Conservation (phyloP, 345 rosid genomes). For the Heritiera fomes region DNA sequence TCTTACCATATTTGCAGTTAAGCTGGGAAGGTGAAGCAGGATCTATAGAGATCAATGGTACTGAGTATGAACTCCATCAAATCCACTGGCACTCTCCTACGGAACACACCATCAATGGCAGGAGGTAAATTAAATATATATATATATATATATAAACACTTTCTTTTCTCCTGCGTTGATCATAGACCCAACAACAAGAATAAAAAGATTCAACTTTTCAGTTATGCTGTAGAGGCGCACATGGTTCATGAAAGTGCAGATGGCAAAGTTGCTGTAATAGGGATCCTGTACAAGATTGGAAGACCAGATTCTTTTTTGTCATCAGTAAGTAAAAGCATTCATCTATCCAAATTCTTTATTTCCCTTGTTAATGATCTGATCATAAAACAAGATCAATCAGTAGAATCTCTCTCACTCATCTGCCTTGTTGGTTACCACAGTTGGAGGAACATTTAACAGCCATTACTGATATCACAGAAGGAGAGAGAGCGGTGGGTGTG, state of each 20-base stretch:
- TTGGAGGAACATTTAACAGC: conserved; percentile 37
- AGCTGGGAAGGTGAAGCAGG: conserved; percentile 56
- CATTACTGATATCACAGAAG: conserved; percentile 31
- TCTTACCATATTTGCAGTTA: conserved; percentile 37
- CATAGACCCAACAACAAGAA: background rate
- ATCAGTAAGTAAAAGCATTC: conserved; percentile 38
- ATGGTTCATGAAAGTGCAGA: conserved; percentile 69
- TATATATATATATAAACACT: no score
- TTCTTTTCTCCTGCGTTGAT: background rate
- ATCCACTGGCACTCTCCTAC: conserved; percentile 69
- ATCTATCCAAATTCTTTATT: no score
- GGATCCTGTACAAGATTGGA: conserved; percentile 69
- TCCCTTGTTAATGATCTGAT: background rate
- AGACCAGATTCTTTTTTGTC: conserved; percentile 62
- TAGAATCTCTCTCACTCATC: background rate
- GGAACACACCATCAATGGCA: conserved; percentile 55
- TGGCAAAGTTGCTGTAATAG: conserved; percentile 66
- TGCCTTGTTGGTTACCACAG: conserved; percentile 26
- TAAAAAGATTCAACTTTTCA: conserved; percentile 17
- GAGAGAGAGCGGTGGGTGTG: conserved; percentile 42
- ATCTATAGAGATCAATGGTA: conserved; percentile 40
- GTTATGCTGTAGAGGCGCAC: conserved; percentile 68
- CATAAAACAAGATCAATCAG: background rate
- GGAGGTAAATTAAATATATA: conserved; percentile 26
- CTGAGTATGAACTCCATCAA: conserved; percentile 39